Conservation (phyloP, 139 green algal genomes). For the Edaphochlamys debaryana region DNA sequence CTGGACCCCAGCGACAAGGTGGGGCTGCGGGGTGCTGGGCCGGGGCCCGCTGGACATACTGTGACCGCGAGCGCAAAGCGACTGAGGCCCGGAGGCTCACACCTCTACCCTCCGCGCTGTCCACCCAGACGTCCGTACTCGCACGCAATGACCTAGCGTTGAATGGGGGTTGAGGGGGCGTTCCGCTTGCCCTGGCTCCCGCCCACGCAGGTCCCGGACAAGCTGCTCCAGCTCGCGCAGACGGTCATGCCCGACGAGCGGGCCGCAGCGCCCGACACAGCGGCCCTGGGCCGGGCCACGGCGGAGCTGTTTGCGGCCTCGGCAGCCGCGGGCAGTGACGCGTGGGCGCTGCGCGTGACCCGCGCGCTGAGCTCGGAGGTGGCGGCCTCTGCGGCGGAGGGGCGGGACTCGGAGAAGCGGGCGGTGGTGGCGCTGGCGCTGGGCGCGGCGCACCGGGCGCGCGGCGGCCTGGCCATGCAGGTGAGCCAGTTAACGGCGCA, state of each 20-base stretch:
- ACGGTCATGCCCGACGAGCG: conserved; percentile 61
- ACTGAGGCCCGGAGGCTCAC: too few relatives aligned
- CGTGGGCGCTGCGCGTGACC: conserved; percentile 40
- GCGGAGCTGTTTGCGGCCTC: conserved; percentile 76
- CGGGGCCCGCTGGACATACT: too few relatives aligned
- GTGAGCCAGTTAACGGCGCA: too few relatives aligned
- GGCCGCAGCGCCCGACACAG: conserved; percentile 14
- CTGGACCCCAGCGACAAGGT: conserved; percentile 27
- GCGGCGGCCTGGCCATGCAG: conserved; percentile 79
- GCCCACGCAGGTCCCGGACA: conserved; percentile 37
- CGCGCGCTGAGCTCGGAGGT: conserved; percentile 47
- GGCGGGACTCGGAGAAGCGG: conserved; percentile 50
- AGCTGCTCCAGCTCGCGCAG: conserved; percentile 62
- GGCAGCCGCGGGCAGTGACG: conserved; percentile 57
- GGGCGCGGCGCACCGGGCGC: conserved; percentile 71
- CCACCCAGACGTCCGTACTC: too few relatives aligned
- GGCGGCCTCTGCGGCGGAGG: conserved; percentile 28
- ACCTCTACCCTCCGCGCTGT: too few relatives aligned
- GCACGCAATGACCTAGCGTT: too few relatives aligned
- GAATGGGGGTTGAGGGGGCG: too few relatives aligned
- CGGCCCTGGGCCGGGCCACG: conserved; percentile 57
- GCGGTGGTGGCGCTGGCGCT: conserved; percentile 79
- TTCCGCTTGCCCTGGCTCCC: too few relatives aligned
- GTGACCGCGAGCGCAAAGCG: too few relatives aligned
- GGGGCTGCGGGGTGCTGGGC: too few relatives aligned